Percentiles rank a stretch among this genome's conserved stretches.
These are phyloP conservation scores for Eucalyptus curtisii DNA, from an alignment of 345 rosid genomes.

Conservation along the genomic window DNA sequence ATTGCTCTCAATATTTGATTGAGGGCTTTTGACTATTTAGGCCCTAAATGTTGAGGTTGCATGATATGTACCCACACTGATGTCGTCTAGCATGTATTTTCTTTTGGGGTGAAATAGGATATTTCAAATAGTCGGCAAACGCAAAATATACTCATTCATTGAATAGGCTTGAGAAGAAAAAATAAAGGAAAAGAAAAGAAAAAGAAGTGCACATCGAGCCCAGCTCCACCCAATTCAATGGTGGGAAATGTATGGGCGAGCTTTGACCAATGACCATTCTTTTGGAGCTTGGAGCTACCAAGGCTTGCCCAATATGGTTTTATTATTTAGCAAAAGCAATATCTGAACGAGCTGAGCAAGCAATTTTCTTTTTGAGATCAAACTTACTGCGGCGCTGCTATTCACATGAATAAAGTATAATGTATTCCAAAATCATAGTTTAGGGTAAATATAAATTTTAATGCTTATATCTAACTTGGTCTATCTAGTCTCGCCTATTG, in stretches of 20 bases:
- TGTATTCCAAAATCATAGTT: not conserved
- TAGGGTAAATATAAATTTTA: not conserved
- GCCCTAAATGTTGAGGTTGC: not conserved
- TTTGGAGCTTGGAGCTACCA: not conserved
- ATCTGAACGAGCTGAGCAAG: too few species aligned
- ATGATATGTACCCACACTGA: too few species aligned
- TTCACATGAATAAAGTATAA: too few species aligned
- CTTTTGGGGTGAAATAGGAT: fast-evolving
- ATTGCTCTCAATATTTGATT: too few species aligned
- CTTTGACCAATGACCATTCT: not conserved
- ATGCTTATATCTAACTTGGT: not conserved
- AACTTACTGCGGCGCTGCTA: not conserved
- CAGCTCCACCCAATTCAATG: too few species aligned
- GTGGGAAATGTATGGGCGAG: too few species aligned
- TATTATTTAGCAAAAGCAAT: not conserved
- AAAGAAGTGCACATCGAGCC: too few species aligned
- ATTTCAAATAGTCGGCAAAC: too few species aligned
- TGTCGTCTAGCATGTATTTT: too few species aligned
- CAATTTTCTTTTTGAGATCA: not conserved
- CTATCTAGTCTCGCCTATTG: not conserved
- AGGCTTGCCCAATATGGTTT: not conserved
- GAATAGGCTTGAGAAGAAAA: not conserved
- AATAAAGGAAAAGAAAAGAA: too few species aligned
- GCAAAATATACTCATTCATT: too few species aligned
- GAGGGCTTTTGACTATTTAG: too few species aligned